Evolutionary conservation across 2,329 filamentous ascomycete species (phyloP).

Genomic region (Xylaria digitata): DNA sequence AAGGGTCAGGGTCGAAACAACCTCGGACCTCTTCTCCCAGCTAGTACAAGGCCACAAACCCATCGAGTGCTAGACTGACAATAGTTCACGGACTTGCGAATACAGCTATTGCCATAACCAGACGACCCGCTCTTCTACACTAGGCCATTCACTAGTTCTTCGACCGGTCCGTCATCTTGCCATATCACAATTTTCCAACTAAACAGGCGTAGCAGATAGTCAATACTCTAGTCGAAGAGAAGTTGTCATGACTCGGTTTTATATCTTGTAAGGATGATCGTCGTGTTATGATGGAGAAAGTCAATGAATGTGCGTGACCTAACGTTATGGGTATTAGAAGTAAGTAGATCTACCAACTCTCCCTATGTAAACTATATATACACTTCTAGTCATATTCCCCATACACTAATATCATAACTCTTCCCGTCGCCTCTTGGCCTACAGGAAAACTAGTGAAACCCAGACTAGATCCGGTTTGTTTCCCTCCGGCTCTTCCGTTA

Average conservation of each 20-base stretch:
- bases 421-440: background rate
- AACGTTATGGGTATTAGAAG: background rate
- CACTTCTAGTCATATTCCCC: constrained; percentile 5
- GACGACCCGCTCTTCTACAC: constrained; percentile 11
- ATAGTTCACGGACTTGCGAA: constrained; percentile 10
- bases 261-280: no score
- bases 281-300: background rate
- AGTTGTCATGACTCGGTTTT: no score
- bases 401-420: background rate
- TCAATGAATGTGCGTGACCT: background rate
- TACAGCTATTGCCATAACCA: background rate
- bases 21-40: constrained; percentile 5
- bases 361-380: background rate
- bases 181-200: background rate
- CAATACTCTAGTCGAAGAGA: background rate
- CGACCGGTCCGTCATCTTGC: background rate
- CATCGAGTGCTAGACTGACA: constrained; percentile 7
- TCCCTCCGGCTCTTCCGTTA: background rate
- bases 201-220: background rate
- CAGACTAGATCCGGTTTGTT: background rate
- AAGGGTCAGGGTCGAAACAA: constrained; percentile 14
- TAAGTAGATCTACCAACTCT: constrained; percentile 6
- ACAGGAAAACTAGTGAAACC: background rate
- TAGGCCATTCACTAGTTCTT: constrained; percentile 12
- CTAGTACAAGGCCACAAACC: background rate